phyloP scores from a whole-genome alignment of 225 moss, liverwort and hornwort species.

The Bryum argenteum region DNA sequence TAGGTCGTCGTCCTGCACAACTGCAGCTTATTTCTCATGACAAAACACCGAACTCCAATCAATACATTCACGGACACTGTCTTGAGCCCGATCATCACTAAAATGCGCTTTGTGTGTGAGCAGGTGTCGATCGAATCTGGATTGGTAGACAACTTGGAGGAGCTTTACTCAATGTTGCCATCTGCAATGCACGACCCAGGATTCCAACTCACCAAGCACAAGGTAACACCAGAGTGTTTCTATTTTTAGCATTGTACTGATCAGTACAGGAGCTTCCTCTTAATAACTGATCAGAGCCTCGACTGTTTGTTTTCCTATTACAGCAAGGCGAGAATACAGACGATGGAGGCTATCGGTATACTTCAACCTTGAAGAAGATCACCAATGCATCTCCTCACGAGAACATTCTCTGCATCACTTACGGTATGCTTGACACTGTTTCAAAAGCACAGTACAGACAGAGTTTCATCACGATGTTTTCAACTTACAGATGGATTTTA shows the following conservation, averaged over 20 bases:
- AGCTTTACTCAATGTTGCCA: not conserved
- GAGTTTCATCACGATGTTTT: too few relatives aligned
- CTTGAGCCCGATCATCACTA: too few relatives aligned
- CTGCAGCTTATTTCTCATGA: too few relatives aligned
- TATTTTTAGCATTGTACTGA: too few relatives aligned
- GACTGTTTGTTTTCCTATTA: rapidly evolving
- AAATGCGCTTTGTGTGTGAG: too few relatives aligned
- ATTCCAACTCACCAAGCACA: not conserved
- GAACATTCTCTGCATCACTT: slow-evolving; percentile 52
- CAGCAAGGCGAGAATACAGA: slow-evolving; percentile 33
- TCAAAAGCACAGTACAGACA: not conserved
- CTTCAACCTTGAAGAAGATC: slow-evolving; percentile 36
- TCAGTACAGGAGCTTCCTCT: too few relatives aligned
- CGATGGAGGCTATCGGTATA: slow-evolving; percentile 30
- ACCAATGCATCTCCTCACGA: slow-evolving; percentile 45
- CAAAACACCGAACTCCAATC: too few relatives aligned
- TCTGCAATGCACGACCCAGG: slow-evolving; percentile 37
- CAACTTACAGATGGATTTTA: too few relatives aligned
- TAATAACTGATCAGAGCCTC: not conserved
- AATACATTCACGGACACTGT: too few relatives aligned
- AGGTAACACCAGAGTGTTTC: too few relatives aligned
- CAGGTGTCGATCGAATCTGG: slow-evolving; percentile 69
- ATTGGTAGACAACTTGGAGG: slow-evolving; percentile 47
- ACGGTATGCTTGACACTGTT: not conserved
- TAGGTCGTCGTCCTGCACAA: too few relatives aligned